Conservation (phyloP, 2,329 filamentous ascomycete genomes). For the Xylariaceae sp. region DNA sequence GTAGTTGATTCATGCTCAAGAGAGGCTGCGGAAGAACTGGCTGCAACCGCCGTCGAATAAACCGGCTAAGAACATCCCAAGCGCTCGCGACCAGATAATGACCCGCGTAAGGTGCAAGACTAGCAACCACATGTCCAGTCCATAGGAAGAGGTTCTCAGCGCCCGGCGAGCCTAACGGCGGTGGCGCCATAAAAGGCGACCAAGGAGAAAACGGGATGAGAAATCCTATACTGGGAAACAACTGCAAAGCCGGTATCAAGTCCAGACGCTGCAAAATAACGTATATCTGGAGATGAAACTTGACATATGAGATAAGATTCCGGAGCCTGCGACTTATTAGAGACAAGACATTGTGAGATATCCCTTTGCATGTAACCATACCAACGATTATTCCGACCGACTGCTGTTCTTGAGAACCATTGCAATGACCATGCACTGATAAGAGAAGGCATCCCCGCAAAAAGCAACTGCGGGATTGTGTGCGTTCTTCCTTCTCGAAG, state of each 20-base stretch:
- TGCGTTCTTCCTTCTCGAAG: slow-evolving; percentile 33
- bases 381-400: slow-evolving; percentile 24
- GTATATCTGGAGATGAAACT: slow-evolving; percentile 48
- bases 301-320: slow-evolving; percentile 35
- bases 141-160: slow-evolving; percentile 39
- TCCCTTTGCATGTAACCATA: slow-evolving; percentile 17
- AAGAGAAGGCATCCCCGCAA: slow-evolving; percentile 39
- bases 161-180: slow-evolving; percentile 37
- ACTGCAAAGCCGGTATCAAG: slow-evolving; percentile 38
- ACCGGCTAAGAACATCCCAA: slow-evolving; percentile 34
- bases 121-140: slow-evolving; percentile 39
- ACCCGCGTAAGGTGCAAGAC: slow-evolving; percentile 43
- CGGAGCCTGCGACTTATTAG: slow-evolving; percentile 24
- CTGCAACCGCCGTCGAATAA: slow-evolving; percentile 38
- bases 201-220: slow-evolving; percentile 50
- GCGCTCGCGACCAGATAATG: slow-evolving; percentile 42
- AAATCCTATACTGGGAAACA: slow-evolving; percentile 43
- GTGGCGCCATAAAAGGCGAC: slow-evolving; percentile 47
- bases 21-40: slow-evolving; percentile 34
- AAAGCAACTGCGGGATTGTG: slow-evolving; percentile 32
- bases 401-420: slow-evolving; percentile 23
- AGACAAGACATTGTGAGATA: not conserved
- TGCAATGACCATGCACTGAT: slow-evolving; percentile 33
- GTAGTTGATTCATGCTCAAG: slow-evolving; percentile 12
- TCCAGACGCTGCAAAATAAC: slow-evolving; percentile 49